Percentiles rank a stretch among this genome's conserved stretches.
Conservation (phyloP, 306 rosid species). For the peach (Prunus persica) region Prunus_persica_NCBIv2 NC_034013.1:12398001-12398500, state of each 20-base stretch:
- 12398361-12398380: background rate
- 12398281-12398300: background rate
- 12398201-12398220: background rate
- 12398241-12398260: conserved; percentile 10
- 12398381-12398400: background rate
- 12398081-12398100: background rate
- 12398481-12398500: background rate
- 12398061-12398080: background rate
- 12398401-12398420: background rate
- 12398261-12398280: background rate
- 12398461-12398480: background rate
- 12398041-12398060: too few relatives aligned
- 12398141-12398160: background rate
- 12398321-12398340: background rate
- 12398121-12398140: background rate
- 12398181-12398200: background rate
- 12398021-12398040: too few relatives aligned
- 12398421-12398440: background rate
- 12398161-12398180: background rate
- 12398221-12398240: conserved; percentile 4
- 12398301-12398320: conserved; percentile 6
- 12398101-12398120: background rate
- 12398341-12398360: background rate
- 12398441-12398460: background rate
- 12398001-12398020: too few relatives aligned